phyloP scores from a whole-genome alignment of 2,329 filamentous ascomycete genomes.

The Sclerotinia spermophila region DNA sequence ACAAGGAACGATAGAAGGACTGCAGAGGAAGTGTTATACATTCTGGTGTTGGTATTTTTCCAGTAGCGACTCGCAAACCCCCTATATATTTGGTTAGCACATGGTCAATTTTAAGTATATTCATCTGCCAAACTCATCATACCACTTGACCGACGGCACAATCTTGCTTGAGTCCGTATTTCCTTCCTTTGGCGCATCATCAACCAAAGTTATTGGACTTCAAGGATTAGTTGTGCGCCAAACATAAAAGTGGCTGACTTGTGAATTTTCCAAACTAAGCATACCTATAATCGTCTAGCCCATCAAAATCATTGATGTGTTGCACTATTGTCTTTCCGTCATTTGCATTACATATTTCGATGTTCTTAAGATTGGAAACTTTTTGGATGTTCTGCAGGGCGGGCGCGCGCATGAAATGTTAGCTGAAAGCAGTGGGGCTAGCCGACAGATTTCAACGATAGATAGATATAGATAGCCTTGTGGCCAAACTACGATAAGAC shows the following conservation, averaged over 20 bases:
- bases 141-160: constrained; percentile 1
- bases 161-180: constrained; percentile 13
- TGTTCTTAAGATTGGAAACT: constrained; percentile 4
- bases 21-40: not conserved
- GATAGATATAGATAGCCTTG: constrained; percentile 7
- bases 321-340: not conserved
- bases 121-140: constrained; percentile 8
- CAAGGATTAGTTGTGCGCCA: constrained; percentile 1
- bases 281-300: constrained; percentile 1
- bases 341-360: not conserved
- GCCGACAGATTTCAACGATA: not conserved
- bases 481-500: not conserved
- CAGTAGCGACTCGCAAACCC: not conserved
- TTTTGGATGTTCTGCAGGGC: constrained; percentile 16
- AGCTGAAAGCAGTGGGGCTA: constrained; percentile 16
- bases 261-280: not conserved
- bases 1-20: not conserved
- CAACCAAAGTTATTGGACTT: not conserved
- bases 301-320: constrained; percentile 15
- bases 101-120: too few species aligned
- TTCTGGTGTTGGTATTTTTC: not conserved
- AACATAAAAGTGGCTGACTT: not conserved
- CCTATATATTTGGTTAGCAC: not conserved
- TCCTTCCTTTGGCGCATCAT: constrained; percentile 13
- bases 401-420: constrained; percentile 1